Percentiles rank a stretch among this genome's conserved stretches.
phyloP scores from a whole-genome alignment of 139 green algal species.

The Chlorella vulgaris region DNA sequence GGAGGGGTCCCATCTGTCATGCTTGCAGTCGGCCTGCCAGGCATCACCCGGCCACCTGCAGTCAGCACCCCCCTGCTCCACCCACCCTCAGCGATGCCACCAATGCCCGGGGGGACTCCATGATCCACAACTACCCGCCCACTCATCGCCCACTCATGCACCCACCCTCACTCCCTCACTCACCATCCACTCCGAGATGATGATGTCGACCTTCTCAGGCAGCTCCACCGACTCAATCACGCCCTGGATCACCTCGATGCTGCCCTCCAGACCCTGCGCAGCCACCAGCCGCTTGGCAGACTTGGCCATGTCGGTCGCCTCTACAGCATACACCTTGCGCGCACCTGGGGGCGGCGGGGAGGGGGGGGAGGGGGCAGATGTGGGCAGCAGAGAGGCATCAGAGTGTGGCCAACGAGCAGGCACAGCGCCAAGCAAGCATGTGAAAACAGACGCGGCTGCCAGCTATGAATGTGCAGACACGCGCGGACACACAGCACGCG shows the following conservation, averaged over 20 bases:
- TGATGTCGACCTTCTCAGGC: conserved; percentile 99
- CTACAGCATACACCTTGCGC: conserved; percentile 91
- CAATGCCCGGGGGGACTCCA: no score
- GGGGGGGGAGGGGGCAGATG: background rate
- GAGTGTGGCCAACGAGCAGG: no score
- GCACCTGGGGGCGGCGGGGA: conserved; percentile 53
- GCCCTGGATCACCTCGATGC: conserved; percentile 95
- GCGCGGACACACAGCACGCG: no score
- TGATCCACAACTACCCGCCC: no score
- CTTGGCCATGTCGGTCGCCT: conserved; percentile 94
- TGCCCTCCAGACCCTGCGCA: conserved; percentile 77
- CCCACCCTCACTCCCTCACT: background rate
- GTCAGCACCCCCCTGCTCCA: no score
- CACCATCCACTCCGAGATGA: conserved; percentile 86
- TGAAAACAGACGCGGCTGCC: no score
- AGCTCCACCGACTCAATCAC: conserved; percentile 92
- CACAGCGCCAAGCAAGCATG: background rate
- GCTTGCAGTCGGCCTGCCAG: no score
- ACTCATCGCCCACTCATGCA: background rate
- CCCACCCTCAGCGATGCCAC: no score
- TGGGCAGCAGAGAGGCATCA: background rate
- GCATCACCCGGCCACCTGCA: no score
- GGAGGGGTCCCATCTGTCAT: no score
- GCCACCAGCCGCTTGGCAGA: conserved; percentile 79
- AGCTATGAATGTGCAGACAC: no score